Base-by-base conservation (phyloP, 495 filamentous ascomycete genomes). In the Talaromyces wortmannii region DNA sequence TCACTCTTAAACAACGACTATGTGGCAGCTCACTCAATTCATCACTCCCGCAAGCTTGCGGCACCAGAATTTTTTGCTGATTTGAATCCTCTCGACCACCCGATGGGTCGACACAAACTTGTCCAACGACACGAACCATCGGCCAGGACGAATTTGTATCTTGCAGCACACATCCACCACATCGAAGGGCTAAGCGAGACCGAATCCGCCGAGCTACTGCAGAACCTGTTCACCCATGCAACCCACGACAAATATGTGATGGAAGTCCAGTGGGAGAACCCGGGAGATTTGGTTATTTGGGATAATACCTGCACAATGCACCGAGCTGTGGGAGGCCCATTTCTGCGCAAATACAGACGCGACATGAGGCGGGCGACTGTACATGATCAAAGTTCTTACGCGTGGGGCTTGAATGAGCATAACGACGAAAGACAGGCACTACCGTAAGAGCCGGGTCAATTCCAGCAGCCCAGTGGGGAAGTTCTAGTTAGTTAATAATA, bases 251-350 rank as follows among this genome's bases (percentile, higher is more conserved):
- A 79, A 52, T 78, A 79, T 60, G 66, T 68, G 0, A 45, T 78
- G 6, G 69, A 63, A 3, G 71, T 83, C 5, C 59, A 63, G 33
- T 84, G 83, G 80, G 52, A 75, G 45, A 56, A 69, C 10, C 54
- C 62, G 0, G 71, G 78, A 0, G 83, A 84, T 61, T 52, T 84
- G 60, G 63, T 83, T 7, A 73, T 83, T 18, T 86, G 83, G 83
- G 83, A 13, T 5, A 40, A 40, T 40, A 40, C 36, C 8, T 40
- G 36, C 13, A 40, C 36, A 13, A 40, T 40, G 36, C 36, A 40
- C 13, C 36, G 36, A 13, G 36, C 36, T 40, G 36, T 40, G 8
- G 36, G 36, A 10, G 36, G 36, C 2, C 36, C 36, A 13, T 40
- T 40, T 10, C 13, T 40, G 13, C 36, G 13, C 36, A 40, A 10